phyloP scores from a whole-genome alignment of 306 rosid species.

The Acacia melanoxylon region DNA sequence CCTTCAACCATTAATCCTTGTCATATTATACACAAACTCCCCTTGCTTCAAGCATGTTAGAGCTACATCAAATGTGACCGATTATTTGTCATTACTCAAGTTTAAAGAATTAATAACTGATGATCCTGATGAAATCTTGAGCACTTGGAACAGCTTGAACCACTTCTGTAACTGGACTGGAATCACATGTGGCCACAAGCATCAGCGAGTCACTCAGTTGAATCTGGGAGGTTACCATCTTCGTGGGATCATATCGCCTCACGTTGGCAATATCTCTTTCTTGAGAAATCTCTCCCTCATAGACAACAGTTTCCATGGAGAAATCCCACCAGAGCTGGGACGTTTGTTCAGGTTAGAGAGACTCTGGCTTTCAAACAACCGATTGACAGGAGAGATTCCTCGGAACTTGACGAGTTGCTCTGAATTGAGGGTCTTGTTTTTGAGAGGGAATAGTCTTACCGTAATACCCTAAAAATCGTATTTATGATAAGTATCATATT shows the following conservation, averaged over 20 bases:
- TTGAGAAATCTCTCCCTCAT: too few species aligned
- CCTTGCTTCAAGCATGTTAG: too few species aligned
- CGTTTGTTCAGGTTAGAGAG: neutral
- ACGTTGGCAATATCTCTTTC: neutral
- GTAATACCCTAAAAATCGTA: too few species aligned
- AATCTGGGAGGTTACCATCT: neutral
- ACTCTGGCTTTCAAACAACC: neutral
- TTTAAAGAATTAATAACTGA: too few species aligned
- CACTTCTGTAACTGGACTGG: too few species aligned
- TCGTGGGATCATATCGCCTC: neutral
- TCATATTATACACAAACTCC: too few species aligned
- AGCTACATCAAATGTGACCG: neutral
- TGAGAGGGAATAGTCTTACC: neutral
- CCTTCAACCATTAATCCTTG: neutral
- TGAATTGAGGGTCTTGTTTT: neutral
- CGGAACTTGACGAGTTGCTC: neutral
- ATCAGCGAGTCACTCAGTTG: neutral
- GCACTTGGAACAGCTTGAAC: too few species aligned
- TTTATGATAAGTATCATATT: too few species aligned
- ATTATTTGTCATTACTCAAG: neutral
- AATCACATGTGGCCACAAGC: too few species aligned
- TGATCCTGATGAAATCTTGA: too few species aligned
- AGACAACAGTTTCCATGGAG: neutral
- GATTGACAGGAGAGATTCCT: neutral
- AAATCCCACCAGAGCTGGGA: slow-evolving; percentile 2